Evolutionary conservation across 1,284 basidiomycete genomes (phyloP).

Genomic region (Papiliotrema nemorosa): DNA sequence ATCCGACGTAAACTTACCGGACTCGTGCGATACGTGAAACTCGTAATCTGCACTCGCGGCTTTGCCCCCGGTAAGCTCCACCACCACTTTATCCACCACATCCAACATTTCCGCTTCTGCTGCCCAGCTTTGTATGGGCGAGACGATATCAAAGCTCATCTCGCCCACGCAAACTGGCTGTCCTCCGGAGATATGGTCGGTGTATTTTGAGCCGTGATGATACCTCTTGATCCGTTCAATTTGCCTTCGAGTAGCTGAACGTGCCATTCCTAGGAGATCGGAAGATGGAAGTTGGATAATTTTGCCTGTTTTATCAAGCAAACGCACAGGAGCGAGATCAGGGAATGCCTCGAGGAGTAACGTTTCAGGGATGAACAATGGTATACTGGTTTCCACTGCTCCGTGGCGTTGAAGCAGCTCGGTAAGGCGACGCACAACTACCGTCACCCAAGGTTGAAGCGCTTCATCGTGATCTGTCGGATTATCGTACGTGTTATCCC

Average conservation of each 20-base stretch:
- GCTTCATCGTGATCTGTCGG: constrained; percentile 61
- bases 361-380: constrained; percentile 69
- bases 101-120: constrained; percentile 49
- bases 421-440: constrained; percentile 71
- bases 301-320: constrained; percentile 79
- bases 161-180: constrained; percentile 43
- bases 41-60: constrained; percentile 41
- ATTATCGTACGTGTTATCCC: constrained; percentile 71
- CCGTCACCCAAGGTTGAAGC: constrained; percentile 42
- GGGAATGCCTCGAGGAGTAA: constrained; percentile 59
- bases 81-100: constrained; percentile 47
- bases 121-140: constrained; percentile 42
- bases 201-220: constrained; percentile 70
- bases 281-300: constrained; percentile 75
- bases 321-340: constrained; percentile 60
- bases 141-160: constrained; percentile 49
- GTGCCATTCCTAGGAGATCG: constrained; percentile 75
- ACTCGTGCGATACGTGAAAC: constrained; percentile 46
- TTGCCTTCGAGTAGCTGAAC: constrained; percentile 70
- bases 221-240: constrained; percentile 83
- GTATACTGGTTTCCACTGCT: constrained; percentile 74
- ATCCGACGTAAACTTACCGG: constrained; percentile 19
- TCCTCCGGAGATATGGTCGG: constrained; percentile 38
- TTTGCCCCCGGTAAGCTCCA: constrained; percentile 40
- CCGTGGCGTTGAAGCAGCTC: constrained; percentile 82